Base-by-base conservation (phyloP, 2,329 filamentous ascomycete genomes). In the Exophiala calicioides region DNA sequence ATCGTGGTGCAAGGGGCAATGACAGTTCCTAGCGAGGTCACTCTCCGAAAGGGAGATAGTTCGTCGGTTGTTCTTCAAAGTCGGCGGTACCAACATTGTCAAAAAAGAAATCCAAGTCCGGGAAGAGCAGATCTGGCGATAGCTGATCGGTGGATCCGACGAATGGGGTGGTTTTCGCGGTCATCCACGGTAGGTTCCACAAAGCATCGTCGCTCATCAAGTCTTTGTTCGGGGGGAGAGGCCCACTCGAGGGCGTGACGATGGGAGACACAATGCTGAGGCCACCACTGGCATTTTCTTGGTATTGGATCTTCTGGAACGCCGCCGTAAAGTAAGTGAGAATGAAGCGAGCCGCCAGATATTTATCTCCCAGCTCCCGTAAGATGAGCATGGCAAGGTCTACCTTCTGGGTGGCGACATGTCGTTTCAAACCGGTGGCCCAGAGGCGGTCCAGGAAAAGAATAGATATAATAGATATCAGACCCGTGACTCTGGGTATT, bases 331-430 rank as follows among this genome's bases (percentile, higher is more conserved):
- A 39, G 36, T 39, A 39, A 24, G 36, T 19, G 4, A 27, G n/a
- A 13, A 39, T 27, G 36, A 39, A 39, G 16, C 36, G 36, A 7
- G 21, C 36, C 21, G 36, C 36, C 3, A 27, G 15, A 19, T 39
- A 39, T 27, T 29, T 39, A 13, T 39, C 20, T 18, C 23, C 19
- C 10, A 39, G 23, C 18, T 39, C 36, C 13, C 23, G 20, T 18
- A 39, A 19, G 23, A 39, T 27, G 4, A 39, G 36, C 20, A 39
- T 24, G 10, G 36, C 36, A 9, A 39, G 36, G 15, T 39, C 36
- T 12, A 39, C n/a, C n/a, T 39, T 39, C 16, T 39, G 36, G 8
- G 20, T 27, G 36, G 36, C 36, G 9, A 39, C 13, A 27, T 39
- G 36, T 12, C 16, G n/a, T 27, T 29, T 39, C 10, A 39, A 16